A percentile compares a stretch with the other conserved stretches of the same genome.
Conservation (phyloP, 164 flowering plant species). For the Akebia trifoliata region DNA sequence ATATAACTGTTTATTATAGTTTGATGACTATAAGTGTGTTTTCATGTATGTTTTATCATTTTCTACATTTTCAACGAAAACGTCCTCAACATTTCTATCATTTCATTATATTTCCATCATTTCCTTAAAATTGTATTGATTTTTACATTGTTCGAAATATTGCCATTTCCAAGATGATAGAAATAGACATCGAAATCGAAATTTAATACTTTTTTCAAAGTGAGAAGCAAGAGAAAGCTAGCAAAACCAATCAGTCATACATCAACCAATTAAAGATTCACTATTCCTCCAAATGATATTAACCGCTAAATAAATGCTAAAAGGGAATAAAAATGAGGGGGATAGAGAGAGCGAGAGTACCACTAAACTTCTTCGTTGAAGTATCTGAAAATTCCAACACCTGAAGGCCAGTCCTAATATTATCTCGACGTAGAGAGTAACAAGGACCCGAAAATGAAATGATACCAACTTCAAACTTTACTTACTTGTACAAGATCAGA, state of each 20-base stretch:
- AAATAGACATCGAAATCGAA: no score
- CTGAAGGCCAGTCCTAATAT: slow-evolving; percentile 3
- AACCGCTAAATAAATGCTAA: neutral
- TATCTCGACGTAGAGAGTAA: slow-evolving; percentile 2
- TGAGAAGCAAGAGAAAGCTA: neutral
- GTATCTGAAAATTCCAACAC: slow-evolving; percentile 8
- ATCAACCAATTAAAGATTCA: neutral
- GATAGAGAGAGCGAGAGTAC: slow-evolving; percentile 9
- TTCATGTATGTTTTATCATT: no score
- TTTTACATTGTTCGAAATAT: no score
- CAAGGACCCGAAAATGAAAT: neutral
- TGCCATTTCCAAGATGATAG: no score
- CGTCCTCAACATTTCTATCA: no score
- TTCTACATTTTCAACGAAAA: no score
- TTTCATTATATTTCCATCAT: no score
- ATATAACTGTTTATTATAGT: no score
- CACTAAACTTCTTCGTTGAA: slow-evolving; percentile 1
- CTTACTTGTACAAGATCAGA: slow-evolving; percentile 10
- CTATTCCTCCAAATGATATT: no score
- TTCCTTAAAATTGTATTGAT: neutral
- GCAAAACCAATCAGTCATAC: neutral
- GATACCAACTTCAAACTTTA: neutral
- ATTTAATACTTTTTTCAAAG: no score
- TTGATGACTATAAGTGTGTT: no score
- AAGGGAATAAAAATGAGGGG: neutral